Base-by-base conservation (phyloP, 1,139 yeast genomes). In the Kluyveromyces marxianus region DNA sequence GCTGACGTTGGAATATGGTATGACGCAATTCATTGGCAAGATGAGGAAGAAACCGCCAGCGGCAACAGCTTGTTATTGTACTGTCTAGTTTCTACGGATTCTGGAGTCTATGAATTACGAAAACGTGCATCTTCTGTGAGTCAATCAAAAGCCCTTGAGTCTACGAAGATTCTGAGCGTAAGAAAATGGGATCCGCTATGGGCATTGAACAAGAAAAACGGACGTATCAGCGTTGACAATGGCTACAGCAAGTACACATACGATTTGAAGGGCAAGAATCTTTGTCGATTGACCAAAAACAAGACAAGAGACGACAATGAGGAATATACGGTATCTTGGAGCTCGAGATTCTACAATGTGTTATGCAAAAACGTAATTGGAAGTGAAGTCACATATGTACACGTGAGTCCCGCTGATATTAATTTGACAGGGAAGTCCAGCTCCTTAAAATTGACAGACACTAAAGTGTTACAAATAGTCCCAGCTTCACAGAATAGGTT, bases 401-500 rank as follows among this genome's bases (percentile, higher is more conserved):
- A 21, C 7, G 34, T 32, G 21, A 21, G 8, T 6, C 34, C 8
- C 34, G 14, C 8, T 2, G 34, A 32, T 10, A 21, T 32, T 4
- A 5, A 32, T 32, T 29, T 8, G 8, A 8, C 7, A 7, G 31
- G 31, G 10, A 7, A 29, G 8, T 7, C 8, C 31, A 29, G 31
- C 31, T 7, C 8, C 31, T 10, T 32, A 7, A 21, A 7, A 10
- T 21, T 32, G 14, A 35, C 5, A 5, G 27, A 35, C 7, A 24
- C 37, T n/a, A 35, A 35, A 26, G 21, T 35, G 4, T 25, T 38
- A 4, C 35, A 38, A n/a, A 24, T 38, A n/a, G 41, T 38, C 7
- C 41, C 41, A 8, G 41, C 41, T 4, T 38, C 41, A 7, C 41
- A 29, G n/a, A 38, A 34, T 21, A 40, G 38, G 26, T 40, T 32